Evolutionary conservation across 2,329 filamentous ascomycete species (phyloP).

Genomic region (Fusarium beomiforme): DNA sequence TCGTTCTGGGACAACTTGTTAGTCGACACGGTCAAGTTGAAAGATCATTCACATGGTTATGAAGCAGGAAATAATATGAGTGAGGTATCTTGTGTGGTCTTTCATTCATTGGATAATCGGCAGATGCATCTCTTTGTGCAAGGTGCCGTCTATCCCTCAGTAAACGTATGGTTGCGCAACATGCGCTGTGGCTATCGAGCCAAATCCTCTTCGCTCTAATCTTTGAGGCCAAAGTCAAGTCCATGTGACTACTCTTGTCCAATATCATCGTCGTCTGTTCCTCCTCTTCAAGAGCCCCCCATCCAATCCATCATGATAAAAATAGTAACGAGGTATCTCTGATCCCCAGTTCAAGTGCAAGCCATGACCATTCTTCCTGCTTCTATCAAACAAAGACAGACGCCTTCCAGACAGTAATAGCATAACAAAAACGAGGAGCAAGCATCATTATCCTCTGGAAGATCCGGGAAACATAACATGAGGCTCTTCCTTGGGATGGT

Average conservation of each 20-base stretch:
- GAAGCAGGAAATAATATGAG: neutral
- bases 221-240: slow-evolving; percentile 11
- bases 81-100: slow-evolving; percentile 30
- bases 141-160: slow-evolving; percentile 34
- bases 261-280: slow-evolving; percentile 4
- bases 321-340: slow-evolving; percentile 35
- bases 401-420: slow-evolving; percentile 29
- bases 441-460: slow-evolving; percentile 15
- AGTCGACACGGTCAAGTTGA: neutral
- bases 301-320: slow-evolving; percentile 25
- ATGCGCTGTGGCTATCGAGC: slow-evolving; percentile 33
- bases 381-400: slow-evolving; percentile 41
- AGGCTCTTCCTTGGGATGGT: slow-evolving; percentile 4
- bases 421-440: slow-evolving; percentile 13
- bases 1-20: neutral
- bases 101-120: slow-evolving; percentile 37
- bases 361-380: slow-evolving; percentile 36
- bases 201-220: slow-evolving; percentile 31
- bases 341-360: slow-evolving; percentile 34
- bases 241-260: neutral
- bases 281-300: neutral
- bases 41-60: neutral
- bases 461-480: slow-evolving; percentile 9
- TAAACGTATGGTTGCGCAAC: slow-evolving; percentile 36
- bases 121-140: slow-evolving; percentile 29